Conservation (phyloP, 139 green algal species). For the Ostreobium quekettii region DNA sequence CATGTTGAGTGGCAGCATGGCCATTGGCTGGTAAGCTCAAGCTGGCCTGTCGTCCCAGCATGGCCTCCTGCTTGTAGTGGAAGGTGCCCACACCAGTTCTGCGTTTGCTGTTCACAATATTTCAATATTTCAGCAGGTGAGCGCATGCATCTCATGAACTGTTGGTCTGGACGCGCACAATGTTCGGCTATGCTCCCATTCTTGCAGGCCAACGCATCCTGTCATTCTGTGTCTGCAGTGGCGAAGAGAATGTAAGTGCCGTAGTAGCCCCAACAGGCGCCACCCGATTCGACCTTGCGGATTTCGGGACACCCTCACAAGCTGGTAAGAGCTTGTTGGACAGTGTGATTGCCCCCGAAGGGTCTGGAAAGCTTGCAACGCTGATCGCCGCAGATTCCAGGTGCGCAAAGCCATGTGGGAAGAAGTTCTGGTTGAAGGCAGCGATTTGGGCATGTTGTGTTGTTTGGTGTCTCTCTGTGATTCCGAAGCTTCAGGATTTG, state of each 20-base stretch:
- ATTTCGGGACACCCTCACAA: constrained; percentile 43
- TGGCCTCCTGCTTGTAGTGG: no score
- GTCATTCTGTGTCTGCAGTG: constrained; percentile 27
- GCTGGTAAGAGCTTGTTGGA: constrained; percentile 48
- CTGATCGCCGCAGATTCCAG: constrained; percentile 40
- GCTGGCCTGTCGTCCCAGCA: no score
- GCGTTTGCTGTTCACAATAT: no score
- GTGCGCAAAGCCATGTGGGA: constrained; percentile 1
- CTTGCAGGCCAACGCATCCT: no score
- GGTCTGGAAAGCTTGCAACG: constrained; percentile 33
- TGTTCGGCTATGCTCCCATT: no score
- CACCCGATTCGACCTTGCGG: constrained; percentile 57
- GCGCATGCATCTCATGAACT: no score
- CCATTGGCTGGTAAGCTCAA: no score
- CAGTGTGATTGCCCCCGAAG: constrained; percentile 41
- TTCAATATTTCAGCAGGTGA: no score
- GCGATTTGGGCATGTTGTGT: constrained; percentile 5
- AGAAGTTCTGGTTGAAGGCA: neutral
- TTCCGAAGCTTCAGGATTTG: neutral
- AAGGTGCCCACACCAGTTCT: no score
- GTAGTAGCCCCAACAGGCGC: constrained; percentile 76
- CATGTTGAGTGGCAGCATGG: no score
- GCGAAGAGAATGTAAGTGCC: constrained; percentile 85
- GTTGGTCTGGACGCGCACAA: no score
- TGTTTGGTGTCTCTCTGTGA: constrained; percentile 22